Evolutionary conservation across 805 yeast genomes (phyloP), one percentile per base, ranked within the genome.

Genomic region (Metschnikowia santaceciliae): DNA sequence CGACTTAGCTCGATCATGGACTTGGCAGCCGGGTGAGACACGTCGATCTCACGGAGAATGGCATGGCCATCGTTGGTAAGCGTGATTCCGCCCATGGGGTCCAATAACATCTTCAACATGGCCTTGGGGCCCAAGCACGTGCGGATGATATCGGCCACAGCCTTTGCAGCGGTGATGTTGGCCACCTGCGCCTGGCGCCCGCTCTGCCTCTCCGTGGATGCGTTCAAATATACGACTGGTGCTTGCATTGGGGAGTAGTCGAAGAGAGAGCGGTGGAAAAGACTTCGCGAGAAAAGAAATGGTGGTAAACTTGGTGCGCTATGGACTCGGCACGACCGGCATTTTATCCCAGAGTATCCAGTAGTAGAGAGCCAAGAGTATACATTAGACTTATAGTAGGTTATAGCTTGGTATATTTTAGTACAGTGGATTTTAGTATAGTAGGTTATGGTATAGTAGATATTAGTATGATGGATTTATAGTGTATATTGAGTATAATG

Each of bases 91-190:
- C 94, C 92, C 84, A 87, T 86, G 51, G 99, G 99, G 67, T 94
- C 99, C 56, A 94, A 77, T 49, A 94, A 77, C 98, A 94, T 92
- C 75, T 94, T 94, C 55, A 94, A 81, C 99, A 94, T 94, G 34
- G 99, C 99, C 69, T 92, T 92, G 48, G 99, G 99, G 17, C 99
- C 99, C 54, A 94, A 77, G 79, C 99, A 94, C 23, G 99, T 94
- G 69, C 99, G 82, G 61, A 94, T 90, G 64, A 94, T 92, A 69
- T 94, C 99, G 0, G 97, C 95, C 39, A 92, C 98, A 1, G 99
- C 97, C 66, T 94, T 94, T n/a, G 99, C 99, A 3, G 99, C 99
- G 4, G 97, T 90, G 72, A 94, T 92, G 67, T 94, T 95, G 55
- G 97, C 88, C 55, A 89, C 79, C 72, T 94, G 99, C 2, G 99